Evolutionary conservation across 2,329 filamentous ascomycete species (phyloP).

Genomic region (Diatrype stigma): DNA sequence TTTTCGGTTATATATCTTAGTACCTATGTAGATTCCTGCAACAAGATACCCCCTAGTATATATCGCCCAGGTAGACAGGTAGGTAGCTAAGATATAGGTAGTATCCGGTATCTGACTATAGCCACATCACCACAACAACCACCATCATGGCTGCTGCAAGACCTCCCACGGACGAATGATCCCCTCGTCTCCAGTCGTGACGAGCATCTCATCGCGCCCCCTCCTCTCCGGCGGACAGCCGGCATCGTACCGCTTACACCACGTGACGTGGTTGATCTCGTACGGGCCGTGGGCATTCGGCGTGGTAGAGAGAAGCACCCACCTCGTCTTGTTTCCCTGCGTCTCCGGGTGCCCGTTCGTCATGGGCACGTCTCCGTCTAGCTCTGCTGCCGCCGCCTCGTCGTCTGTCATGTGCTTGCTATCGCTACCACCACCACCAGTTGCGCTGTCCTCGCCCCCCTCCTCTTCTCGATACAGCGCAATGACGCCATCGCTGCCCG

Average conservation of each 20-base stretch:
- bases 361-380: slow-evolving; percentile 29
- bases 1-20: too few species aligned
- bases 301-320: slow-evolving; percentile 67
- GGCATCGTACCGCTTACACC: slow-evolving; percentile 75
- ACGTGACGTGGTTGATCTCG: slow-evolving; percentile 88
- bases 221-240: slow-evolving; percentile 43
- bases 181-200: slow-evolving; percentile 92
- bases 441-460: slow-evolving; percentile 1
- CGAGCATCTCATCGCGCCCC: slow-evolving; percentile 72
- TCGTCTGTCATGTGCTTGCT: slow-evolving; percentile 12
- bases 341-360: slow-evolving; percentile 15
- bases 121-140: background rate
- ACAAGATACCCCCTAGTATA: too few species aligned
- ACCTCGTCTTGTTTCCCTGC: slow-evolving; percentile 45
- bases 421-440: background rate
- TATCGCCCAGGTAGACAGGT: too few species aligned
- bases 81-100: background rate
- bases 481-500: slow-evolving; percentile 80
- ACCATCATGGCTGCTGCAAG: background rate
- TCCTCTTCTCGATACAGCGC: slow-evolving; percentile 64
- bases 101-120: too few species aligned
- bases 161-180: slow-evolving; percentile 78
- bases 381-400: slow-evolving; percentile 23
- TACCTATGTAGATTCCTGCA: too few species aligned
- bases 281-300: slow-evolving; percentile 83